Conservation (phyloP, 805 yeast genomes). For the Zygosaccharomyces bisporus region DNA sequence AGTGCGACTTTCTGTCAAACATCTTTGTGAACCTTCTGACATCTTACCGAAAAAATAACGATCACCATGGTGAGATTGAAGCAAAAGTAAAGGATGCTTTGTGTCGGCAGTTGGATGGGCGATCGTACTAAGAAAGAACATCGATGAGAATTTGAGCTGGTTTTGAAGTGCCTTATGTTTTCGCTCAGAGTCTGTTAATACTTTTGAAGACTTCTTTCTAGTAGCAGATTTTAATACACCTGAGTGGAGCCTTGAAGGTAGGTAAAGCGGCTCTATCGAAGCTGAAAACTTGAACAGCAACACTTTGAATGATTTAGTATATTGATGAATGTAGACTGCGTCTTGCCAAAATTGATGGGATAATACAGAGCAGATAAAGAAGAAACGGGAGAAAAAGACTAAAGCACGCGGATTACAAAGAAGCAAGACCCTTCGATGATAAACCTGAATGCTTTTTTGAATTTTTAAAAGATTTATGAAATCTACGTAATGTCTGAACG, state of each 20-base stretch:
- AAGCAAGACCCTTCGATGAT: not conserved
- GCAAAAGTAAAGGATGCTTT: slow-evolving; percentile 50
- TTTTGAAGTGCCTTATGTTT: slow-evolving; percentile 6
- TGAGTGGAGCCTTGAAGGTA: not conserved
- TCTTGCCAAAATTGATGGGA: not conserved
- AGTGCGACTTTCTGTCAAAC: slow-evolving; percentile 56
- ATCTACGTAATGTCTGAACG: not conserved
- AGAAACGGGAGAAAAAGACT: not conserved
- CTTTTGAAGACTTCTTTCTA: slow-evolving; percentile 1
- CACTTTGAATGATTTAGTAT: slow-evolving; percentile 13
- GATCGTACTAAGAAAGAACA: slow-evolving; percentile 51
- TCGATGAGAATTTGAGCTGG: slow-evolving; percentile 21
- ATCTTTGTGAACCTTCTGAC: slow-evolving; percentile 84
- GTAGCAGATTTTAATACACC: not conserved
- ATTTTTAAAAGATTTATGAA: not conserved
- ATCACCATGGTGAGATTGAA: slow-evolving; percentile 40
- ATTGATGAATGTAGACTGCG: not conserved
- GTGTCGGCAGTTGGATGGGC: slow-evolving; percentile 64
- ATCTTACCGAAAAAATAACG: slow-evolving; percentile 69
- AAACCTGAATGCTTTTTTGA: not conserved
- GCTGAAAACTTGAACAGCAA: slow-evolving; percentile 4
- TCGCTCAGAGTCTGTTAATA: slow-evolving; percentile 1
- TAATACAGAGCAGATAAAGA: not conserved
- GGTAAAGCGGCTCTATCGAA: not conserved
- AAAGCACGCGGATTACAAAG: not conserved